Base-by-base conservation (phyloP, 2,329 filamentous ascomycete species). In the Arthrobotrys conoides region DNA sequence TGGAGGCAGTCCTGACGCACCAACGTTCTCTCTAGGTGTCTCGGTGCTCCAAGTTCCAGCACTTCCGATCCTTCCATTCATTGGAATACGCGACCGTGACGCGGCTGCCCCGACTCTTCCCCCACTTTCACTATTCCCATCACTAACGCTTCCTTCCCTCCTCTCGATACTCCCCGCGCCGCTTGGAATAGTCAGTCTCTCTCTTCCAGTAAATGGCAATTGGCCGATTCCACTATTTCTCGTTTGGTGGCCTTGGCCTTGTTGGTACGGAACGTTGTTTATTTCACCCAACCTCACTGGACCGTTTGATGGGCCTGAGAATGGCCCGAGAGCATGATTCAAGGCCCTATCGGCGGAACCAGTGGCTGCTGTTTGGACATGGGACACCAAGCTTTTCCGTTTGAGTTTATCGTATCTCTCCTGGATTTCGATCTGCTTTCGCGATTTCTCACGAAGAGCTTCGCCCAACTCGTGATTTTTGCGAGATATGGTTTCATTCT, bases 381-480 rank as follows among this genome's bases (percentile, higher is more conserved):
- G 87, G 9, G 86, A 86, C 49, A 89, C 83, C 82, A 90, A 86
- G 0, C 86, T 87, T 73, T 86, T 87, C 55, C 87, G 85, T 82
- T 90, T 90, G 57, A 90, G 84, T 78, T 87, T 90, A 81, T 90
- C 88, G 79, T 90, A 90, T 1, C 90, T 84, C 79, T 90, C 88
- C 63, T 93, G 92, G 1, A 90, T 88, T 77, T 93, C 91, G 4
- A 90, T 84, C 2, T 92, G 87, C 73, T 90, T 91, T 57, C 88
- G 90, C 80, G 86, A 90, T 83, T 95, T 96, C 22, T 94, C 91
- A 70, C 88, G 88, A 81, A 90, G 91, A 3, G 89, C 87, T 22
- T 90, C 87, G 3, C 87, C 86, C 0, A 97, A 85, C 41, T 95
- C 91, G 18, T 92, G 88, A 80, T 94, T 92, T 84, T 92, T 94